These are phyloP conservation scores for Sechiopsis laciniata DNA, from an alignment of 306 rosid species.

Conservation along the genomic window DNA sequence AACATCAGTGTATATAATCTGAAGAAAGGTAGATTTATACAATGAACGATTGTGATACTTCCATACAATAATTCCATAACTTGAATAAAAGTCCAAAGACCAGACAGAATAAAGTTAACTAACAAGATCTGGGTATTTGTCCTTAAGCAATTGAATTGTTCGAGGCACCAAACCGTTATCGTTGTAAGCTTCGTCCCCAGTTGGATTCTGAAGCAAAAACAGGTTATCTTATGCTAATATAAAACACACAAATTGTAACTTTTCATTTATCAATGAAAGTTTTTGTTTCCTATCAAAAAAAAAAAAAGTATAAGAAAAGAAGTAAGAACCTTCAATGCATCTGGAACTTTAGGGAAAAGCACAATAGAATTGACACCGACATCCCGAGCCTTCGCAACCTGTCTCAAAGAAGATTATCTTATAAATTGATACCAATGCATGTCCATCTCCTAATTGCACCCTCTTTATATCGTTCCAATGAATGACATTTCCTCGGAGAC, in stretches of 20 bases:
- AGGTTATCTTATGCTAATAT: constrained; percentile 23
- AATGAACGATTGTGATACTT: constrained; percentile 15
- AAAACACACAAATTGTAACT: constrained; percentile 18
- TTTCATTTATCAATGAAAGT: too few relatives aligned
- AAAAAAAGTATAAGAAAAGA: constrained; percentile 1
- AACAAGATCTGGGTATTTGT: constrained; percentile 90
- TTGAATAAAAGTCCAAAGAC: constrained; percentile 14
- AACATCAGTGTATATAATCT: constrained; percentile 91
- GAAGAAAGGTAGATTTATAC: constrained; percentile 23
- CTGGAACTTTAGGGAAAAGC: too few relatives aligned
- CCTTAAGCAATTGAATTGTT: constrained; percentile 80
- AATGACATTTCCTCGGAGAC: too few relatives aligned
- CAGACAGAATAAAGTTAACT: constrained; percentile 28
- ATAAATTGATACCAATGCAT: not conserved
- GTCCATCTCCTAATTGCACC: too few relatives aligned
- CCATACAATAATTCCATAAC: constrained; percentile 20
- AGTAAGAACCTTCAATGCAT: not conserved
- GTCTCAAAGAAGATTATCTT: constrained; percentile 33
- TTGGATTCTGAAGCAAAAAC: constrained; percentile 48
- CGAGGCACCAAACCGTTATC: constrained; percentile 88
- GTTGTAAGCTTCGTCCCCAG: constrained; percentile 90
- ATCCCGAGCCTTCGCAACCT: constrained; percentile 86
- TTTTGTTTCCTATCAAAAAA: too few relatives aligned
- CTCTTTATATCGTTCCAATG: too few relatives aligned
- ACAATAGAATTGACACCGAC: constrained; percentile 15